These are phyloP conservation scores for Ephemerocybe angulata DNA, from an alignment of 768 basidiomycete species.

Conservation along the genomic window DNA sequence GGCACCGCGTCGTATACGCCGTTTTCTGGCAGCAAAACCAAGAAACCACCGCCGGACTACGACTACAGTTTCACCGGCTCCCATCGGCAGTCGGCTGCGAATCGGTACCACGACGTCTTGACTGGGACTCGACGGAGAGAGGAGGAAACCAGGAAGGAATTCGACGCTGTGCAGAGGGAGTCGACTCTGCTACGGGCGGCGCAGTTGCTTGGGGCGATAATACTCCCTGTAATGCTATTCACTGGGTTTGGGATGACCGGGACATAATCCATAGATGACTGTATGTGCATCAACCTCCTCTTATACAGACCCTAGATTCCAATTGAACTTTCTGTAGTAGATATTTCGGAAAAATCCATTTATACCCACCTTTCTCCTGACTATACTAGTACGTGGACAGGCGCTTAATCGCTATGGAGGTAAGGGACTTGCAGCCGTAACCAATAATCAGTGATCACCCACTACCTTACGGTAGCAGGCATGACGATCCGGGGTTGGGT, in stretches of 20 bases:
- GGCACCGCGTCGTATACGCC: slow-evolving; percentile 13
- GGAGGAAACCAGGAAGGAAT: slow-evolving; percentile 14
- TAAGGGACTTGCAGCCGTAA: too few relatives aligned
- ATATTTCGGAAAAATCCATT: too few relatives aligned
- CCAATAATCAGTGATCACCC: too few relatives aligned
- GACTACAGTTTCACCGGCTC: slow-evolving; percentile 17
- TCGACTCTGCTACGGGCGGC: slow-evolving; percentile 26
- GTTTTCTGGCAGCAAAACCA: slow-evolving; percentile 12
- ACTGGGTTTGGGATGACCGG: slow-evolving; percentile 16
- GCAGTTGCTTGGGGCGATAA: slow-evolving; percentile 24
- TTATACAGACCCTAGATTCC: too few relatives aligned
- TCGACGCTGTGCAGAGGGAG: slow-evolving; percentile 23
- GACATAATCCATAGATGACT: too few relatives aligned
- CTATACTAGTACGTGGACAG: too few relatives aligned
- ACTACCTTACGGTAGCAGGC: too few relatives aligned
- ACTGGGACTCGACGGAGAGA: slow-evolving; percentile 8
- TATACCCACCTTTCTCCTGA: too few relatives aligned
- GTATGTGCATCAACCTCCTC: too few relatives aligned
- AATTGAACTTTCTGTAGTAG: too few relatives aligned
- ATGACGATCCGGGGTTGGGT: too few relatives aligned
- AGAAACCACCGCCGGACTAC: slow-evolving; percentile 18
- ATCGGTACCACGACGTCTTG: slow-evolving; percentile 10
- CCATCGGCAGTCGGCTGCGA: slow-evolving; percentile 8
- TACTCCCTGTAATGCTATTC: slow-evolving; percentile 18
- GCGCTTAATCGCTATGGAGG: too few relatives aligned